Conservation (phyloP, 805 yeast genomes). For the Yueomyces sinensis region DNA sequence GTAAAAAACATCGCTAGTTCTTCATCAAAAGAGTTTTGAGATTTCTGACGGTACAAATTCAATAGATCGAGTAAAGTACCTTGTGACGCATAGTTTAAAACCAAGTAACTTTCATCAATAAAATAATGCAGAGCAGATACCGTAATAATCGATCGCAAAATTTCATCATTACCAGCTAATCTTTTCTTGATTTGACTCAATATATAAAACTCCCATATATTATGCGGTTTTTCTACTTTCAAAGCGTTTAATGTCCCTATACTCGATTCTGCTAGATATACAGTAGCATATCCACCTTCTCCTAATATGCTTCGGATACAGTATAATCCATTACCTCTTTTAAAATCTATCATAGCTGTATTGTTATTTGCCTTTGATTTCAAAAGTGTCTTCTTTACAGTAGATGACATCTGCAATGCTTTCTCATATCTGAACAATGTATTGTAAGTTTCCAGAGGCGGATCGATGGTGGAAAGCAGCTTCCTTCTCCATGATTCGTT, state of each 20-base stretch:
- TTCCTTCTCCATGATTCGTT: slow-evolving; percentile 28
- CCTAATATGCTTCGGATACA: slow-evolving; percentile 42
- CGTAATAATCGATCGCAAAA: slow-evolving; percentile 31
- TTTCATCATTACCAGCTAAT: slow-evolving; percentile 12
- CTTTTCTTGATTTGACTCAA: slow-evolving; percentile 41
- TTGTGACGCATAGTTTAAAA: slow-evolving; percentile 49
- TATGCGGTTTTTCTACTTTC: slow-evolving; percentile 58
- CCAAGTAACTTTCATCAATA: slow-evolving; percentile 54
- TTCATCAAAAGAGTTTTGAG: slow-evolving; percentile 38
- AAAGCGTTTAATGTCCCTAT: slow-evolving; percentile 47
- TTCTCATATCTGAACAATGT: slow-evolving; percentile 23
- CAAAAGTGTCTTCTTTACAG: slow-evolving; percentile 27
- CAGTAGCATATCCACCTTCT: slow-evolving; percentile 70
- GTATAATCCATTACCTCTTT: slow-evolving; percentile 23
- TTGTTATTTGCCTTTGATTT: slow-evolving; percentile 26
- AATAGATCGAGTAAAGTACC: slow-evolving; percentile 67
- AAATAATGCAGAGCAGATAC: slow-evolving; percentile 42
- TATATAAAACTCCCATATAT: slow-evolving; percentile 74
- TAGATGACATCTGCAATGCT: slow-evolving; percentile 24
- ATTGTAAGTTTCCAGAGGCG: slow-evolving; percentile 23
- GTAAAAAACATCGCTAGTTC: slow-evolving; percentile 47
- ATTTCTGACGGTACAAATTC: slow-evolving; percentile 28
- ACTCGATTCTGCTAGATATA: slow-evolving; percentile 54
- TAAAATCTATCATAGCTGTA: slow-evolving; percentile 22
- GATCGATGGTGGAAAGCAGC: slow-evolving; percentile 27